Conservation (phyloP, 371 early-diverging fungal species). For the Dichotomocladium elegans region DNA sequence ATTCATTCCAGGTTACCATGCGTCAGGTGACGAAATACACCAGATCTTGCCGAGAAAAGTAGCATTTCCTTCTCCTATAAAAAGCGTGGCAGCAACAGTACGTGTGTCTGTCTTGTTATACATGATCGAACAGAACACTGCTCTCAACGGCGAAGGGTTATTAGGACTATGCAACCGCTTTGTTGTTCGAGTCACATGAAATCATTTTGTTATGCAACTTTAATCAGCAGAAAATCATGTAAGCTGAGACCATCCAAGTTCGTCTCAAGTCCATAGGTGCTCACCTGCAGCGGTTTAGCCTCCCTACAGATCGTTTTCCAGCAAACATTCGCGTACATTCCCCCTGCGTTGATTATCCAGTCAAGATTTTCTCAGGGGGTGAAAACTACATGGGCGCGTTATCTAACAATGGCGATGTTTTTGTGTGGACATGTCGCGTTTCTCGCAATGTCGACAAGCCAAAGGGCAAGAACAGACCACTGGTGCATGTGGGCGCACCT, state of each 20-base stretch:
- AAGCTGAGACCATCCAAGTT: constrained; percentile 7
- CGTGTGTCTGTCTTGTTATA: not conserved
- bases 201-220: constrained; percentile 46
- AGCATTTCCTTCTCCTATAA: constrained; percentile 37
- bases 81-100: constrained; percentile 51
- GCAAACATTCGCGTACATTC: constrained; percentile 30
- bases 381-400: constrained; percentile 50
- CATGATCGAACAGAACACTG: not conserved
- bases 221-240: constrained; percentile 45
- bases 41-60: constrained; percentile 53
- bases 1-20: constrained; percentile 35
- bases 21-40: constrained; percentile 32
- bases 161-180: constrained; percentile 50
- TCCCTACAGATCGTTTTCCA: constrained; percentile 46
- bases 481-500: constrained; percentile 17
- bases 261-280: too few species aligned
- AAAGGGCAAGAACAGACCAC: too few species aligned
- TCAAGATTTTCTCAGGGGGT: constrained; percentile 34
- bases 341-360: constrained; percentile 11
- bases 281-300: constrained; percentile 7
- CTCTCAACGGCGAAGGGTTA: not conserved
- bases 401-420: constrained; percentile 49
- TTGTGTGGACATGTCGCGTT: constrained; percentile 39
- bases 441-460: not conserved
- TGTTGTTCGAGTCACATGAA: constrained; percentile 42